phyloP scores from a whole-genome alignment of 305 asterid genomes.

The Solanum aculeatissimum region DNA sequence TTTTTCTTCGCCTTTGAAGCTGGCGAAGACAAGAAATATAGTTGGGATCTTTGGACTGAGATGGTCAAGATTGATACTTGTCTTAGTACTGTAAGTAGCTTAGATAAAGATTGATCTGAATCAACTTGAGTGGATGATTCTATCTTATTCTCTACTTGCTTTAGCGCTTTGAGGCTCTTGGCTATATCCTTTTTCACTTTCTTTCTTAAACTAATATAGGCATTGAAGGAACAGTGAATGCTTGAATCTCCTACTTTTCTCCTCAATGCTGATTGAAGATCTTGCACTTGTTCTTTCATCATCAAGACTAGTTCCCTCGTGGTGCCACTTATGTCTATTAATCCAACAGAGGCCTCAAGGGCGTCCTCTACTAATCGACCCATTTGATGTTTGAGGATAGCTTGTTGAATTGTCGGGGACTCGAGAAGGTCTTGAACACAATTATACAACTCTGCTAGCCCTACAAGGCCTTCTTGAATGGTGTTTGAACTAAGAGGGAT shows the following conservation, averaged over 20 bases:
- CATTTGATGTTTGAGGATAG: slow-evolving; percentile 18
- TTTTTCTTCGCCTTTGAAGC: slow-evolving; percentile 2
- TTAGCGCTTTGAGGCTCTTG: slow-evolving; percentile 23
- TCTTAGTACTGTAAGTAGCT: slow-evolving; percentile 5
- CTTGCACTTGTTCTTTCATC: slow-evolving; percentile 32
- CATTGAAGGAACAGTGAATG: slow-evolving; percentile 7
- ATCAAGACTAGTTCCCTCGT: slow-evolving; percentile 27
- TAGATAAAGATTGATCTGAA: background rate
- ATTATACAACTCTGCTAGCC: slow-evolving; percentile 44
- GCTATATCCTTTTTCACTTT: slow-evolving; percentile 19
- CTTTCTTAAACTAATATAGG: slow-evolving; percentile 28
- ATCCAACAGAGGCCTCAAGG: slow-evolving; percentile 29
- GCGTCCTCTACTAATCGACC: slow-evolving; percentile 18
- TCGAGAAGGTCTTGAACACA: slow-evolving; percentile 29
- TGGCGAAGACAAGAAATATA: slow-evolving; percentile 28
- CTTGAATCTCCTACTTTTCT: slow-evolving; percentile 35
- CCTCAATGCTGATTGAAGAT: slow-evolving; percentile 52
- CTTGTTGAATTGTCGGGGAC: slow-evolving; percentile 20
- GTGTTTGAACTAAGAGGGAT: slow-evolving; percentile 12
- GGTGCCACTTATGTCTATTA: slow-evolving; percentile 43
- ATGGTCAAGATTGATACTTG: slow-evolving; percentile 17
- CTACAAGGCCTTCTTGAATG: slow-evolving; percentile 35
- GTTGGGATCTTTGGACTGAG: slow-evolving; percentile 19
- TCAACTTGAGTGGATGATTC: background rate
- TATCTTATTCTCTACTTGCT: slow-evolving; percentile 20